phyloP scores from a whole-genome alignment of 23 red algal genomes.

The Agarophyton chilense region DNA sequence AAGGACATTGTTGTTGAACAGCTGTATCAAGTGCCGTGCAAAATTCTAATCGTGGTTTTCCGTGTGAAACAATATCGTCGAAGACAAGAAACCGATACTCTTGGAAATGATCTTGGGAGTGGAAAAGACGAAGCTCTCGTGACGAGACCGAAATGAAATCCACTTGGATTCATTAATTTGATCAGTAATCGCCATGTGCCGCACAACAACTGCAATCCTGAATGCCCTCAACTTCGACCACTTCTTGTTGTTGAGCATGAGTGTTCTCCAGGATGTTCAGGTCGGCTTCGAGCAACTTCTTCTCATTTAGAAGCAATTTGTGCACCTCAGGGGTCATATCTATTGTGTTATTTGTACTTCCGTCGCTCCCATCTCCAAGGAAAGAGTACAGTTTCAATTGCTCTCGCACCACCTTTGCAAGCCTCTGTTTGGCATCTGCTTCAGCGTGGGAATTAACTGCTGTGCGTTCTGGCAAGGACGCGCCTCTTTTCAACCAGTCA shows the following conservation, averaged over 20 bases:
- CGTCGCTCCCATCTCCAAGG: background rate
- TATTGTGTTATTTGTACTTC: background rate
- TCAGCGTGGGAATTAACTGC: background rate
- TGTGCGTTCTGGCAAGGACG: background rate
- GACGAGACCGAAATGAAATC: too few species aligned
- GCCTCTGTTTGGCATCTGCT: background rate
- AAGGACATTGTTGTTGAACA: too few species aligned
- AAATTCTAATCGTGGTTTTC: too few species aligned
- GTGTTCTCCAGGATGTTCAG: background rate
- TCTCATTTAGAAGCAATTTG: constrained; percentile 9
- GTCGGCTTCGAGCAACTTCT: constrained; percentile 21
- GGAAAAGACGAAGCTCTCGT: too few species aligned
- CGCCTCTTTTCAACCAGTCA: constrained; percentile 10
- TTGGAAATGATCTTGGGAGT: too few species aligned
- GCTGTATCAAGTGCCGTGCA: too few species aligned
- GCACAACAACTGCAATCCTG: background rate
- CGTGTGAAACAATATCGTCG: too few species aligned
- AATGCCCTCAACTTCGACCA: background rate
- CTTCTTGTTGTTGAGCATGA: background rate
- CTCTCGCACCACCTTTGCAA: background rate
- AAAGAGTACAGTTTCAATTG: background rate
- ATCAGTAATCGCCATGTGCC: background rate
- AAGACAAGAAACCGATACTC: too few species aligned
- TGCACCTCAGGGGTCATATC: background rate
- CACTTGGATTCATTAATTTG: too few species aligned